Evolutionary conservation across 2,329 filamentous ascomycete genomes (phyloP).

Genomic region (Sarocladium brachiariae): DNA sequence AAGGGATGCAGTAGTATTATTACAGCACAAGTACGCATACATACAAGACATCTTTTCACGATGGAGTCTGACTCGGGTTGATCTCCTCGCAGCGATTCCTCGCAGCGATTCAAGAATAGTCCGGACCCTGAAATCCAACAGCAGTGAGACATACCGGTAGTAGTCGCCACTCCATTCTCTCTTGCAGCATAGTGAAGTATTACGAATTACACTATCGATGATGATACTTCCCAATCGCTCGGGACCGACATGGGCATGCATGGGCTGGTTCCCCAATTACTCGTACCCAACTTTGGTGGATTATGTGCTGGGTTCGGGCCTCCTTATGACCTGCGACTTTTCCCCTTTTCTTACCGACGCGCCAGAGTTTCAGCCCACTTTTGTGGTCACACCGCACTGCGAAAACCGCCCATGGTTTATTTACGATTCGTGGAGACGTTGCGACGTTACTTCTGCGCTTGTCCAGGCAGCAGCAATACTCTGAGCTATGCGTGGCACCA

Average conservation of each 20-base stretch:
- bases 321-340: not conserved
- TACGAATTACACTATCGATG: not conserved
- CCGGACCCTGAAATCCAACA: not conserved
- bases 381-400: not conserved
- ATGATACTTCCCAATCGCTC: not conserved
- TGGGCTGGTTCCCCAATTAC: too few relatives aligned
- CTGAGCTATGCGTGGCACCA: not conserved
- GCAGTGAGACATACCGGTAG: not conserved
- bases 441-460: not conserved
- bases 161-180: not conserved
- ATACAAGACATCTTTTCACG: too few relatives aligned
- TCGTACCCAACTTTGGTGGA: too few relatives aligned
- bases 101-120: not conserved
- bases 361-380: conserved; percentile 5
- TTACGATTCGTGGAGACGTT: not conserved
- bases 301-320: not conserved
- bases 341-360: not conserved
- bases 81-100: not conserved
- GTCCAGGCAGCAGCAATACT: too few relatives aligned
- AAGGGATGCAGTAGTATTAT: too few relatives aligned
- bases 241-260: conserved; percentile 5
- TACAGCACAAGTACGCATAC: too few relatives aligned
- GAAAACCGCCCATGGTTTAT: not conserved
- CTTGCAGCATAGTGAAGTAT: not conserved
- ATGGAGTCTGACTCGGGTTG: too few relatives aligned